Evolutionary conservation across 768 basidiomycete species (phyloP).

Genomic region (Mycena kentingensis): DNA sequence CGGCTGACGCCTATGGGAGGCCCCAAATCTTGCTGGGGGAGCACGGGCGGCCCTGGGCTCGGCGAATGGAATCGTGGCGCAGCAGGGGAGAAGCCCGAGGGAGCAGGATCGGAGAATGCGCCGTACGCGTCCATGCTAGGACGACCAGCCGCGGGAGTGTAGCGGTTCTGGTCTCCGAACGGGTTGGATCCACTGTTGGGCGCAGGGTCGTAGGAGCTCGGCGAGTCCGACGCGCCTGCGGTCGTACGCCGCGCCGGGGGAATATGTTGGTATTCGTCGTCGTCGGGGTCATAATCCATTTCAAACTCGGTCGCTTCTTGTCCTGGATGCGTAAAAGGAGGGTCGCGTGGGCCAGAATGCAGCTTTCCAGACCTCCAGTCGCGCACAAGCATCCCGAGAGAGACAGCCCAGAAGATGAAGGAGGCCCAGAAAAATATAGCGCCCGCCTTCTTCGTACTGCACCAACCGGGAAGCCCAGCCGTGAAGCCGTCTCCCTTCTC

Average conservation of each 20-base stretch:
- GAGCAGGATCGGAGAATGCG: constrained; percentile 87
- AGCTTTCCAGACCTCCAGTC: constrained; percentile 77
- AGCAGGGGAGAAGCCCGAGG: constrained; percentile 61
- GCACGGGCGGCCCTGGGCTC: constrained; percentile 35
- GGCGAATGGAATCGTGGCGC: constrained; percentile 31
- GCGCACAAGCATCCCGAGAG: constrained; percentile 63
- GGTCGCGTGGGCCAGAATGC: constrained; percentile 61
- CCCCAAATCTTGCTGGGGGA: constrained; percentile 46
- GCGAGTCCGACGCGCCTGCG: constrained; percentile 21
- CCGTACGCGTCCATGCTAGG: constrained; percentile 88
- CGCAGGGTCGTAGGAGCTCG: constrained; percentile 33
- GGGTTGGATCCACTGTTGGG: constrained; percentile 38
- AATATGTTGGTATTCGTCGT: constrained; percentile 57
- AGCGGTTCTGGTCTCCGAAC: constrained; percentile 59
- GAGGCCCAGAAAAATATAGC: constrained; percentile 88
- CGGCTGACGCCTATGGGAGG: constrained; percentile 62
- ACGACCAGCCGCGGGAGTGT: constrained; percentile 48
- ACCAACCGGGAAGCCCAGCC: constrained; percentile 76
- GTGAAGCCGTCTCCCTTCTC: constrained; percentile 65
- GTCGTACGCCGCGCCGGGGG: constrained; percentile 39
- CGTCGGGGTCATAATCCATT: constrained; percentile 53
- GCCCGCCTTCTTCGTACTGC: constrained; percentile 89
- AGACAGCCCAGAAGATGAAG: constrained; percentile 78
- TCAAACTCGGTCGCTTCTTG: constrained; percentile 41
- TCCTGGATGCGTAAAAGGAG: constrained; percentile 71